Evolutionary conservation across 1,139 yeast species (phyloP), one percentile per base, ranked within the genome.

Genomic region (Blastobotrys arbuscula): DNA sequence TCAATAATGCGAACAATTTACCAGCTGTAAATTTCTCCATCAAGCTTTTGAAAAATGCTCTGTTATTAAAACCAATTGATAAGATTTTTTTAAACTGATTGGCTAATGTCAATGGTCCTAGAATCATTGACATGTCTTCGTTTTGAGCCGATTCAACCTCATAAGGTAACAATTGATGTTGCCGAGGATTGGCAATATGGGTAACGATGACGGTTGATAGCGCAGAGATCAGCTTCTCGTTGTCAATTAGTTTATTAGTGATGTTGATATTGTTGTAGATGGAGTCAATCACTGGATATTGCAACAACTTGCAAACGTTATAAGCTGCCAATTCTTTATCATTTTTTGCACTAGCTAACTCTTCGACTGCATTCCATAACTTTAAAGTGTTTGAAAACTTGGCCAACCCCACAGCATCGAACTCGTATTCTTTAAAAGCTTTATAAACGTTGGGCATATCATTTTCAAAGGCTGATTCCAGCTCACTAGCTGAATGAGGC

Each of bases 141-240:
- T 18, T 20, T 15, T 23, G 18, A n/a, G 20, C 15, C 6, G 16
- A 13, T 12, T 26, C 36, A 37, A 13, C 42, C 10, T 23, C 13
- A 15, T 16, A 8, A 12, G 47, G 47, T 10, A 44, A 13, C 18
- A 38, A 38, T 20, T 39, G 24, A 19, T 28, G 19, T n/a, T 38
- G 33, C 16, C 34, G 37, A 10, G 47, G 47, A 21, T n/a, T 39
- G 18, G 26, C 15, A 19, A 44, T 44, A 31, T 44, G 47, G 21
- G 35, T 31, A 23, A 21, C 13, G 4, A 39, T 28, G 13, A 39
- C 35, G 3, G 33, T 34, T 2, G 43, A 12, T 31, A 44, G 19
- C 8, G 47, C 36, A 15, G 12, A 12, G 9, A 44, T 21, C 21
- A 38, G 19, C 13, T 5, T 7, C 2, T 28, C 31, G n/a, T 44